A percentile compares a stretch with the other conserved stretches of the same genome.
Evolutionary conservation across 1,139 yeast genomes (phyloP).

Genomic region (Zygoascus sp.): DNA sequence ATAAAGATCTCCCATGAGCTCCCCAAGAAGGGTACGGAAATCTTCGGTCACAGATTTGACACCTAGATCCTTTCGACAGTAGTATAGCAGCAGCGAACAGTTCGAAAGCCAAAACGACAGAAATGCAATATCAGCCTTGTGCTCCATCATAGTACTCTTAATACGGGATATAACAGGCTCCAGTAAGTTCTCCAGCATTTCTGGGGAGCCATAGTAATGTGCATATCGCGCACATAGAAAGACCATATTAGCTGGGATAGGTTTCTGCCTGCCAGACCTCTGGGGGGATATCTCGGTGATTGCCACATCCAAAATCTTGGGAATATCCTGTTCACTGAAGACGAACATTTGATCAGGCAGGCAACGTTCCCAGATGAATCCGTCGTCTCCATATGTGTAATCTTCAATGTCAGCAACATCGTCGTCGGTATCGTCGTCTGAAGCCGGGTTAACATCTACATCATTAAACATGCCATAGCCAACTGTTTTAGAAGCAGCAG

Average conservation of each 20-base stretch:
- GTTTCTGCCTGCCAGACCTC: constrained; percentile 37
- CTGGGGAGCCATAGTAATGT: constrained; percentile 36
- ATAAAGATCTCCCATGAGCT: constrained; percentile 35
- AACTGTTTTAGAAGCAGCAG: constrained; percentile 1
- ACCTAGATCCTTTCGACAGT: constrained; percentile 38
- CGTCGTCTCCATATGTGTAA: constrained; percentile 17
- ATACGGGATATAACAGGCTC: constrained; percentile 37
- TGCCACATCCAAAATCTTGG: constrained; percentile 37
- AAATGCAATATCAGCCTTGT: constrained; percentile 38
- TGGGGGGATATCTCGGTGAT: constrained; percentile 38
- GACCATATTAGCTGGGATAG: constrained; percentile 42
- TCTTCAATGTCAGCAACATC: constrained; percentile 19
- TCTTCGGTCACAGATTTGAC: constrained; percentile 30
- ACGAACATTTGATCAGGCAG: constrained; percentile 41
- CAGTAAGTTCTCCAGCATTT: constrained; percentile 34
- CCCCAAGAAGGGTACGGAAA: constrained; percentile 33
- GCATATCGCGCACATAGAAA: constrained; percentile 41
- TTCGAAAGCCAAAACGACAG: constrained; percentile 43
- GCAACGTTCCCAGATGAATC: constrained; percentile 39
- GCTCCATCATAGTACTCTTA: constrained; percentile 30
- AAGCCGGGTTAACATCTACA: constrained; percentile 2
- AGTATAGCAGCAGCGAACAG: constrained; percentile 37
- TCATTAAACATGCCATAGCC: constrained; percentile 13
- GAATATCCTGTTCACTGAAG: constrained; percentile 36
- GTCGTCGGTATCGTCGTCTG: constrained; percentile 16